phyloP scores from a whole-genome alignment of 768 basidiomycete genomes.

The Termitomyces sp. region DNA sequence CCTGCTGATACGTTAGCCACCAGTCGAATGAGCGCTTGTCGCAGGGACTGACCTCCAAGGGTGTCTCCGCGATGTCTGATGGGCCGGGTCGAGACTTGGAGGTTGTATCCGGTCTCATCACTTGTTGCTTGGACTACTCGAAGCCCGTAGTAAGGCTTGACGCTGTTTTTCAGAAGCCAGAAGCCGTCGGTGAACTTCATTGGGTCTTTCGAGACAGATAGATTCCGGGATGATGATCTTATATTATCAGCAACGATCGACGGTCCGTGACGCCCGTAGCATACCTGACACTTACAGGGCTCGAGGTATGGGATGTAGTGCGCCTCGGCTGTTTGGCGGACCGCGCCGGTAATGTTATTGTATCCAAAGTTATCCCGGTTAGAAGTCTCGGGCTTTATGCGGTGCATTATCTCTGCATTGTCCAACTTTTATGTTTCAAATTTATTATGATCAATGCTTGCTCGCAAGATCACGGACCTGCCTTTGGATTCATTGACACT shows the following conservation, averaged over 20 bases:
- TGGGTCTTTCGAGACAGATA: conserved; percentile 27
- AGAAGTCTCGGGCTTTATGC: not conserved
- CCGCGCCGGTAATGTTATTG: no score
- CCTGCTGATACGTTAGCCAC: conserved; percentile 28
- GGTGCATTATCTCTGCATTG: not conserved
- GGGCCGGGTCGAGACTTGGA: conserved; percentile 59
- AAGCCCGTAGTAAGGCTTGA: conserved; percentile 58
- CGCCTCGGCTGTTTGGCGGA: no score
- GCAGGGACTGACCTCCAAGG: conserved; percentile 41
- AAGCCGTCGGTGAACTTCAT: conserved; percentile 80
- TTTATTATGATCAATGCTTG: not conserved
- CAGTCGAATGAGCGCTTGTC: conserved; percentile 2
- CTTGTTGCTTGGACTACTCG: conserved; percentile 52
- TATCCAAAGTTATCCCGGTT: no score
- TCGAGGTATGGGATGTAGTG: no score
- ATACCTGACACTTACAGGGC: no score
- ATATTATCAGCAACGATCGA: not conserved
- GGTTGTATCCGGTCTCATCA: conserved; percentile 46
- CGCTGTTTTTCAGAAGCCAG: conserved; percentile 62
- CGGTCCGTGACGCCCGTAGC: not conserved
- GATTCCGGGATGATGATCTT: not conserved
- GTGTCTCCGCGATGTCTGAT: conserved; percentile 65
- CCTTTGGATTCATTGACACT: not conserved
- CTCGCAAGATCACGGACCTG: not conserved
- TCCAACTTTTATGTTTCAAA: not conserved